Conservation (phyloP, 768 basidiomycete species). For the Cystoderma amianthinum region DNA sequence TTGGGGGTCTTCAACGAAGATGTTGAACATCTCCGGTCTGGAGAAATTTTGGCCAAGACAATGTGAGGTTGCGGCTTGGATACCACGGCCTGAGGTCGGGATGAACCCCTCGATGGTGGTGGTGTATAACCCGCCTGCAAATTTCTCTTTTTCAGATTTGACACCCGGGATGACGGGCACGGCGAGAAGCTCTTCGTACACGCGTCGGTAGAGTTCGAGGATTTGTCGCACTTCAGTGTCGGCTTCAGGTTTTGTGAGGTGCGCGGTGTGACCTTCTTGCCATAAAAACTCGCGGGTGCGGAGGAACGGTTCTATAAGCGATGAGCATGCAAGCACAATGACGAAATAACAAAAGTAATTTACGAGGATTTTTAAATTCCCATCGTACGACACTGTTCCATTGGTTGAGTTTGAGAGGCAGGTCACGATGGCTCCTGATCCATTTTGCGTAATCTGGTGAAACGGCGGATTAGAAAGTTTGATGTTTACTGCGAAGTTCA, state of each 20-base stretch:
- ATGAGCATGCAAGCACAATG: not conserved
- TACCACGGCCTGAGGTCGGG: slow-evolving; percentile 93
- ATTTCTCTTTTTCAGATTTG: slow-evolving; percentile 99
- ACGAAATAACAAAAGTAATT: slow-evolving; percentile 16
- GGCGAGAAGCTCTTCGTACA: slow-evolving; percentile 95
- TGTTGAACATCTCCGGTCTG: slow-evolving; percentile 94
- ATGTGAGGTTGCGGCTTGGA: slow-evolving; percentile 97
- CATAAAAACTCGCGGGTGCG: slow-evolving; percentile 99
- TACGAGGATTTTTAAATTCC: slow-evolving; percentile 99
- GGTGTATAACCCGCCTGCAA: slow-evolving; percentile 96
- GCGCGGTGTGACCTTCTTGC: slow-evolving; percentile 99
- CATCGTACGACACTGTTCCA: slow-evolving; percentile 99
- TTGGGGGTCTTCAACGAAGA: slow-evolving; percentile 91
- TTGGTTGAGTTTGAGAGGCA: slow-evolving; percentile 95
- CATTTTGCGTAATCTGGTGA: slow-evolving; percentile 95
- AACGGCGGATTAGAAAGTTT: slow-evolving; percentile 1
- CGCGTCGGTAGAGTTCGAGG: slow-evolving; percentile 90
- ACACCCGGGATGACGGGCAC: slow-evolving; percentile 95
- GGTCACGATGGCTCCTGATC: slow-evolving; percentile 95
- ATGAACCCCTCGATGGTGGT: slow-evolving; percentile 98
- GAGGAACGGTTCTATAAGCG: slow-evolving; percentile 80
- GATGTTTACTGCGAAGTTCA: too few species aligned
- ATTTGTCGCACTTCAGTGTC: slow-evolving; percentile 90
- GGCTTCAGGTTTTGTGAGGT: slow-evolving; percentile 83
- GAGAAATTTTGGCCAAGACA: slow-evolving; percentile 99